phyloP scores from a whole-genome alignment of 2,329 filamentous ascomycete species.

The Fusarium sp. region DNA sequence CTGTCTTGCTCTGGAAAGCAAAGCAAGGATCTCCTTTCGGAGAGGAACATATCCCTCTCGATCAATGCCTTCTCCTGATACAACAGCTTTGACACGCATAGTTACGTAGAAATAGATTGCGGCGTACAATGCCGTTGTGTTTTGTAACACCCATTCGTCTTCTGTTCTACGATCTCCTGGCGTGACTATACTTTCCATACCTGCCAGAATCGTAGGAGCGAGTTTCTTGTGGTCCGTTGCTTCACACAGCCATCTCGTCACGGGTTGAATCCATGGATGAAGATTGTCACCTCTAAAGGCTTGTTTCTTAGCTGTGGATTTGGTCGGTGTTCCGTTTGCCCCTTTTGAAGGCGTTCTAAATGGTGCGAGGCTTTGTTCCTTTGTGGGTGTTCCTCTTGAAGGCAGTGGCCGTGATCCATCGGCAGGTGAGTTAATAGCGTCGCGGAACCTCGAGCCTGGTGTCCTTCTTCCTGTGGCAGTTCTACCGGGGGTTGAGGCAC shows the following conservation, averaged over 20 bases:
- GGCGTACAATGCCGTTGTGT: slow-evolving; percentile 66
- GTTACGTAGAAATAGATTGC: slow-evolving; percentile 71
- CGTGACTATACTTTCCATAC: slow-evolving; percentile 68
- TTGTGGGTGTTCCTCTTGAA: slow-evolving; percentile 59
- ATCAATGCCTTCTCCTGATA: slow-evolving; percentile 53
- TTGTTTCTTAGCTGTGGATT: slow-evolving; percentile 52
- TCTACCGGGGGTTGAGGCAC: slow-evolving; percentile 49
- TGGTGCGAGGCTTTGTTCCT: slow-evolving; percentile 56
- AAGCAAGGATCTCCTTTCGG: slow-evolving; percentile 59
- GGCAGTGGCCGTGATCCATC: slow-evolving; percentile 50
- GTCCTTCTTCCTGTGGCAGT: slow-evolving; percentile 48
- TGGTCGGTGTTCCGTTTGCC: slow-evolving; percentile 53
- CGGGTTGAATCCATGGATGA: slow-evolving; percentile 76
- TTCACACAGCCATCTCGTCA: slow-evolving; percentile 72
- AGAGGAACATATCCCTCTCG: slow-evolving; percentile 57
- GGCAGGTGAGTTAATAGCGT: slow-evolving; percentile 41
- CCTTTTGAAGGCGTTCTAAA: slow-evolving; percentile 53
- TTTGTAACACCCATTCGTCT: slow-evolving; percentile 61
- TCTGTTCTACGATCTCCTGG: slow-evolving; percentile 57
- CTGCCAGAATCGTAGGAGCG: slow-evolving; percentile 79
- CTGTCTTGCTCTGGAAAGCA: slow-evolving; percentile 55
- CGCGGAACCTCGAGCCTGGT: slow-evolving; percentile 49
- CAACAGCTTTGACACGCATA: slow-evolving; percentile 58
- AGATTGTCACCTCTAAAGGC: slow-evolving; percentile 51
- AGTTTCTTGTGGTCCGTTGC: slow-evolving; percentile 70